A percentile compares a stretch with the other conserved stretches of the same genome.
Conservation (phyloP, 1,139 yeast species). For the Yamadazyma oceani region DNA sequence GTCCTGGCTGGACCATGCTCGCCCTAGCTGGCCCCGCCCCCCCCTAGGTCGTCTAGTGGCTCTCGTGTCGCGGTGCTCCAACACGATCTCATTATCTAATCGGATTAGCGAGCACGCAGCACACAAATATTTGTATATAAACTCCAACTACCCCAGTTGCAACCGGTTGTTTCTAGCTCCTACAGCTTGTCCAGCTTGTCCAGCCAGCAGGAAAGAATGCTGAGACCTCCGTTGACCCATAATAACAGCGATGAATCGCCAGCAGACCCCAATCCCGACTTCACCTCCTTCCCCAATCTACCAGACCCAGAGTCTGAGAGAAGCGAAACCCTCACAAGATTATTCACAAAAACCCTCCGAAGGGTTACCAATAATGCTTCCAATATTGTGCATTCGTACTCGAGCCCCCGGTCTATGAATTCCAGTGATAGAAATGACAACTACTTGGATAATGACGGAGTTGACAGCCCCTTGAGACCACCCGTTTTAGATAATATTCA, state of each 20-base stretch:
- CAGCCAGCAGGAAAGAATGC: too few relatives aligned
- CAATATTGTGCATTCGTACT: slow-evolving; percentile 35
- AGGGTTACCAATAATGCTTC: slow-evolving; percentile 49
- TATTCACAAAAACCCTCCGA: slow-evolving; percentile 42
- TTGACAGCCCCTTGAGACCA: not conserved
- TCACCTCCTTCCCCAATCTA: slow-evolving; percentile 44
- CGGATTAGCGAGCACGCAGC: too few relatives aligned
- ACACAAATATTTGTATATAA: too few relatives aligned
- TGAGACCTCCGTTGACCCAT: not conserved
- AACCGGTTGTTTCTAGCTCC: too few relatives aligned
- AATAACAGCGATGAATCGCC: slow-evolving; percentile 1
- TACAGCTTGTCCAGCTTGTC: too few relatives aligned
- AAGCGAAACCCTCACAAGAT: slow-evolving; percentile 30
- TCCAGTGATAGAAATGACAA: slow-evolving; percentile 9
- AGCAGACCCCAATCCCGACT: slow-evolving; percentile 24
- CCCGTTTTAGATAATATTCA: not conserved
- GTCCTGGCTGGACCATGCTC: too few relatives aligned
- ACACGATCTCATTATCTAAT: too few relatives aligned
- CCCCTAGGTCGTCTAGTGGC: too few relatives aligned
- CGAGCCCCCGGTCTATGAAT: slow-evolving; percentile 15
- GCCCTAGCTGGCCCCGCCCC: too few relatives aligned
- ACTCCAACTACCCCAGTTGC: too few relatives aligned
- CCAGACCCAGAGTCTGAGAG: slow-evolving; percentile 45
- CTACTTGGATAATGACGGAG: slow-evolving; percentile 5
- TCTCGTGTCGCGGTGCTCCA: too few relatives aligned